Conservation (phyloP, 1,284 basidiomycete genomes). For the Wolfiporia cocos region DNA sequence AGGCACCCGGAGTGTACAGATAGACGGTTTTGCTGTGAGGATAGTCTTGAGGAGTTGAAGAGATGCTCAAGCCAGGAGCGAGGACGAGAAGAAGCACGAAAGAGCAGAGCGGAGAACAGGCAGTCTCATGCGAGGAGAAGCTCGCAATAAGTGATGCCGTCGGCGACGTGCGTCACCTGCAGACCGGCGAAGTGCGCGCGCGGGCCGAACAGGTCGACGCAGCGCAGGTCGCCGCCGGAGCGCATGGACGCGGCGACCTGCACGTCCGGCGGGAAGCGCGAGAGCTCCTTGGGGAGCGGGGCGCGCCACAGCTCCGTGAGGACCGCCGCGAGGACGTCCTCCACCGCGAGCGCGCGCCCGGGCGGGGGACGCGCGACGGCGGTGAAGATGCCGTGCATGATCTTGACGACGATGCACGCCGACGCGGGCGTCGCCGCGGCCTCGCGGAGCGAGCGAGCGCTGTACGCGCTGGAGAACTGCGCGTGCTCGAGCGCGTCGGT, state of each 20-base stretch:
- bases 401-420: constrained; percentile 6
- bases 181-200: constrained; percentile 13
- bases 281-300: background rate
- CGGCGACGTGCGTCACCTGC: constrained; percentile 1
- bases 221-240: constrained; percentile 2
- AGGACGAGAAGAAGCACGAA: background rate
- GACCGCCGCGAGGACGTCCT: constrained; percentile 11
- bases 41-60: no score
- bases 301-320: constrained; percentile 4
- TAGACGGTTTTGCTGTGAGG: no score
- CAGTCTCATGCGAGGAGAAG: constrained; percentile 9
- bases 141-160: constrained; percentile 10
- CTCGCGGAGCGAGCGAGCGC: background rate
- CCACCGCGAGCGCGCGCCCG: constrained; percentile 7
- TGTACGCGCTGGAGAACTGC: background rate
- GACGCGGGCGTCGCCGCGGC: constrained; percentile 10
- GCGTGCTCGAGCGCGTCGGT: constrained; percentile 5
- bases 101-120: background rate
- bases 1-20: no score
- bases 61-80: background rate
- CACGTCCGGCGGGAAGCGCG: constrained; percentile 1
- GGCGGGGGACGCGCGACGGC: constrained; percentile 2
- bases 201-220: constrained; percentile 5
- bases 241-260: constrained; percentile 1
- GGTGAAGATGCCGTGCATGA: constrained; percentile 12